Conservation (phyloP, 495 filamentous ascomycete species). For the Penicillium egyptiacum region DNA sequence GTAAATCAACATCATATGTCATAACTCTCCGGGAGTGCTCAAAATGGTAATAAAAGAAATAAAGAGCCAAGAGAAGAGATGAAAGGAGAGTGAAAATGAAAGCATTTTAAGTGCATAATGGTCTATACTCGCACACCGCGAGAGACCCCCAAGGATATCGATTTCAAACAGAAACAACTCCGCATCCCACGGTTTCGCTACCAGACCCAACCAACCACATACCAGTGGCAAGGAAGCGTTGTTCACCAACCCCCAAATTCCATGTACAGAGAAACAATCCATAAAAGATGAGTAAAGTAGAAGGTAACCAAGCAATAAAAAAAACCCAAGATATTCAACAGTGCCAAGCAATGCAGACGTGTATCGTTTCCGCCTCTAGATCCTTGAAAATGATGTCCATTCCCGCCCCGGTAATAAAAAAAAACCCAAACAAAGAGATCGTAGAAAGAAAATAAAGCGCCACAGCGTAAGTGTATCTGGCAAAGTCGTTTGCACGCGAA, state of each 20-base stretch:
- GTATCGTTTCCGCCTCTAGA: conserved; percentile 57
- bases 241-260: conserved; percentile 40
- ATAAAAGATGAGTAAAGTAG: conserved; percentile 26
- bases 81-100: conserved; percentile 24
- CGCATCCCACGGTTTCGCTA: conserved; percentile 49
- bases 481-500: conserved; percentile 33
- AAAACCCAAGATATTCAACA: conserved; percentile 44
- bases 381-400: conserved; percentile 46
- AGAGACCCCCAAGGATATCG: conserved; percentile 42
- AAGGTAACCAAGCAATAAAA: conserved; percentile 29
- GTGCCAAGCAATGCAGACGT: conserved; percentile 54
- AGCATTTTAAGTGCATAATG: conserved; percentile 37
- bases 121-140: conserved; percentile 38
- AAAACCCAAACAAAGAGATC: conserved; percentile 35
- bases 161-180: conserved; percentile 42
- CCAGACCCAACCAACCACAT: conserved; percentile 34
- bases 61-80: conserved; percentile 19
- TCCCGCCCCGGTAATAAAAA: conserved; percentile 38
- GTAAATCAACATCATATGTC: conserved; percentile 31
- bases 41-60: conserved; percentile 21
- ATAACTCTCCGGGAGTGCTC: conserved; percentile 33
- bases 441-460: conserved; percentile 29
- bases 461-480: conserved; percentile 32
- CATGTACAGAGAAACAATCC: conserved; percentile 45
- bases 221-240: conserved; percentile 36